These are phyloP conservation scores for Chamaecyparis obtusa DNA, from an alignment of 75 land plant species.

Conservation along the genomic window DNA sequence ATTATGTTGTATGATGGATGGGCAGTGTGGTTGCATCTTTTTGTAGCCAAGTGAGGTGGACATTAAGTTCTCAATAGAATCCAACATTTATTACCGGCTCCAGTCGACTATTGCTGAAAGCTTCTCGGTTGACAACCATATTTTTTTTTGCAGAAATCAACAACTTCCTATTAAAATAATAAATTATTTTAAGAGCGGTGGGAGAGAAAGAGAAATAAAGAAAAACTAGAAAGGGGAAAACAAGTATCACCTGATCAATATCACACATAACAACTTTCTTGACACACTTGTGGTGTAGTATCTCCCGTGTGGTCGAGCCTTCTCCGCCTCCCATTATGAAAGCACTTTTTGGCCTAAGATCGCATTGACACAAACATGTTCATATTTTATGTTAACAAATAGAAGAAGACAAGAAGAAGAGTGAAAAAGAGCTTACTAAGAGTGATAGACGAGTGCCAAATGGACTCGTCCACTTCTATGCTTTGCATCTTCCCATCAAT, in stretches of 20 bases:
- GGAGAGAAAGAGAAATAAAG: background rate
- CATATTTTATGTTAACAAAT: background rate
- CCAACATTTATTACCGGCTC: constrained; percentile 81
- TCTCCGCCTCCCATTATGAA: constrained; percentile 99
- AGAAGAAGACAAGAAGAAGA: background rate
- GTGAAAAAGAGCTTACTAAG: constrained; percentile 35
- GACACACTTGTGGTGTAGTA: constrained; percentile 65
- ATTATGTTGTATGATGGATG: background rate
- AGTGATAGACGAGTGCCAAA: constrained; percentile 75
- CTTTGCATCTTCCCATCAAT: constrained; percentile 97
- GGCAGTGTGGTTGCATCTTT: no score
- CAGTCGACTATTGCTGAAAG: constrained; percentile 64
- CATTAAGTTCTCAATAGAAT: no score
- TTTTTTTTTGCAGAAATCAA: constrained; percentile 71
- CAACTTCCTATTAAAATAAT: constrained; percentile 68
- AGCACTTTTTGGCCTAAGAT: constrained; percentile 73
- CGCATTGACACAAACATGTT: background rate
- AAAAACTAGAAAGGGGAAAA: background rate
- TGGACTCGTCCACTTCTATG: constrained; percentile 87
- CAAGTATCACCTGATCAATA: constrained; percentile 69
- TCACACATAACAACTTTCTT: constrained; percentile 97
- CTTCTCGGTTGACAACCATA: constrained; percentile 59
- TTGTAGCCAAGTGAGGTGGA: no score
- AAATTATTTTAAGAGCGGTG: no score
- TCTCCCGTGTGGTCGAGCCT: constrained; percentile 93